phyloP scores from a whole-genome alignment of 2,329 filamentous ascomycete species.

The Zalaria sp. region DNA sequence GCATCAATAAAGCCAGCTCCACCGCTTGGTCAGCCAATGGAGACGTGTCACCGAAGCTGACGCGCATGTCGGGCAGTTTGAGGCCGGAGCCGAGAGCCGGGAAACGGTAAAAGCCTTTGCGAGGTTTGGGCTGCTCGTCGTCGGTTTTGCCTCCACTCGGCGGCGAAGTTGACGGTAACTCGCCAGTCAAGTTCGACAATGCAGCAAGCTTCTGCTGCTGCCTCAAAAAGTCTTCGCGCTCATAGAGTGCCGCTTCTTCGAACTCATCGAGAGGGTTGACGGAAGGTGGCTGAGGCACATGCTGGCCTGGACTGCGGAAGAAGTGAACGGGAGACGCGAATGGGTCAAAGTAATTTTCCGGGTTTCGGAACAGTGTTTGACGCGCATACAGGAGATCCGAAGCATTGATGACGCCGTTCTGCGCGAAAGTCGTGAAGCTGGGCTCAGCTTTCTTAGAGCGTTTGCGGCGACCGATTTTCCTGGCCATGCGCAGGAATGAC shows the following conservation, averaged over 20 bases:
- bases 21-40: conserved; percentile 24
- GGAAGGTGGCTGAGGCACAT: conserved; percentile 9
- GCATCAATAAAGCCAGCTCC: conserved; percentile 26
- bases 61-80: conserved; percentile 24
- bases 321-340: conserved; percentile 37
- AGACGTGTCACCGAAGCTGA: conserved; percentile 23
- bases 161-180: neutral
- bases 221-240: conserved; percentile 15
- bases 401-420: neutral
- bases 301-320: conserved; percentile 29
- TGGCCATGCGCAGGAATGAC: conserved; percentile 1
- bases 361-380: conserved; percentile 24
- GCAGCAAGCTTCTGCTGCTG: conserved; percentile 11
- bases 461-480: neutral
- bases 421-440: conserved; percentile 2
- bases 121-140: conserved; percentile 2
- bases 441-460: neutral
- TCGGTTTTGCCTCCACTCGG: neutral
- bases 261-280: conserved; percentile 16
- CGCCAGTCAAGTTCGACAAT: conserved; percentile 4
- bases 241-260: conserved; percentile 12
- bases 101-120: conserved; percentile 23
- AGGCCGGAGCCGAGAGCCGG: conserved; percentile 26
- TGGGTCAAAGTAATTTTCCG: conserved; percentile 32
- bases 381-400: conserved; percentile 19